Conservation (phyloP, 805 yeast species). For the Aciculoconidium aculeatum region DNA sequence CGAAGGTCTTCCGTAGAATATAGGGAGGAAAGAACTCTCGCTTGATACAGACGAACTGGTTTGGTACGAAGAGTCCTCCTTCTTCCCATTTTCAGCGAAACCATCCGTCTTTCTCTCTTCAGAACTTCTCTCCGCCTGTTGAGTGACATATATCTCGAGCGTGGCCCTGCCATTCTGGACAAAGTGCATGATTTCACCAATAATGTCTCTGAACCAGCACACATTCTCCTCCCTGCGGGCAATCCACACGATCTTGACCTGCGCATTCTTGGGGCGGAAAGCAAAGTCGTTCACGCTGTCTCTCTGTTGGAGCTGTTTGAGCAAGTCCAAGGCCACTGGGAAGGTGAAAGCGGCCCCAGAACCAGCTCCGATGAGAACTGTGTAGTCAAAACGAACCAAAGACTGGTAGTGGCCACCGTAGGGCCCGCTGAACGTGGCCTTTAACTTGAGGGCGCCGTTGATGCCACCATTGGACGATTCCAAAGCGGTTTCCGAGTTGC, state of each 20-base stretch:
- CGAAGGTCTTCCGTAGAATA: no score
- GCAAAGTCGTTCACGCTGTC: conserved; percentile 25
- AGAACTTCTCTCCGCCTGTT: conserved; percentile 10
- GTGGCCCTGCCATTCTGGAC: conserved; percentile 16
- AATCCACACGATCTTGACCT: conserved; percentile 29
- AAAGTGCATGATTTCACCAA: conserved; percentile 24
- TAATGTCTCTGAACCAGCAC: conserved; percentile 31
- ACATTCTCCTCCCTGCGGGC: conserved; percentile 19
- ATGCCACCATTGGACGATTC: background rate
- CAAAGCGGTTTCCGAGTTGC: conserved; percentile 2
- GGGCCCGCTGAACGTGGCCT: conserved; percentile 41
- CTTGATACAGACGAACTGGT: no score
- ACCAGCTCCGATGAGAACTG: conserved; percentile 36
- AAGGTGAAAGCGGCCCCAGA: conserved; percentile 43
- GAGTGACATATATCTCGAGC: conserved; percentile 26
- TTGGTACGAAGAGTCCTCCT: no score
- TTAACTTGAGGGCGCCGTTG: conserved; percentile 15
- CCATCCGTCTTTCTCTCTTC: conserved; percentile 3
- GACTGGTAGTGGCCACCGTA: conserved; percentile 40
- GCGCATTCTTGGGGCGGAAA: conserved; percentile 23
- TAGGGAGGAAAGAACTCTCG: no score
- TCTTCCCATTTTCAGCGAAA: no score
- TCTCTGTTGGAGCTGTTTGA: conserved; percentile 21
- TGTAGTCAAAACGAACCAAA: conserved; percentile 35
- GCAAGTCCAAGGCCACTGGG: conserved; percentile 39